Conservation (phyloP, 768 basidiomycete species). For the Leucocoprinus sp. region DNA sequence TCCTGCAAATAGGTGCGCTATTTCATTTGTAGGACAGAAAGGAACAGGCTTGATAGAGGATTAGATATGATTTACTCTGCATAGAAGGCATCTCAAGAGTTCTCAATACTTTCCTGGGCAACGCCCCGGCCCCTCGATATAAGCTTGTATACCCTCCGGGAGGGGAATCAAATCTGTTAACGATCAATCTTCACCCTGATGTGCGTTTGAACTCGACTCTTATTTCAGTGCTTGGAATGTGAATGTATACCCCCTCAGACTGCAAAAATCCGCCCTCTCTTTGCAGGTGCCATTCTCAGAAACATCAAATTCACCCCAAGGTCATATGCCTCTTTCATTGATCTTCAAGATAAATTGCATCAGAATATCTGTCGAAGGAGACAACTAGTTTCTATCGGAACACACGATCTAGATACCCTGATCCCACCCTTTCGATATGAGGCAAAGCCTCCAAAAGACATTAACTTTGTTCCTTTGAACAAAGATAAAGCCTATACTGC, state of each 20-base stretch:
- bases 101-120: constrained; percentile 73
- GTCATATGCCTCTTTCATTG: constrained; percentile 95
- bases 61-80: constrained; percentile 93
- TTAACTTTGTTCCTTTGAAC: constrained; percentile 85
- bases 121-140: constrained; percentile 61
- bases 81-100: constrained; percentile 92
- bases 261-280: constrained; percentile 77
- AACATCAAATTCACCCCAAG: constrained; percentile 81
- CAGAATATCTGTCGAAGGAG: constrained; percentile 89
- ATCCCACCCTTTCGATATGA: constrained; percentile 84
- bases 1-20: constrained; percentile 84
- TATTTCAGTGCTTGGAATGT: not conserved
- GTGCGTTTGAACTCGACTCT: constrained; percentile 31
- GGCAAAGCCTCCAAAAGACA: constrained; percentile 72
- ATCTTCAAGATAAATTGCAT: constrained; percentile 98
- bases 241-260: constrained; percentile 44
- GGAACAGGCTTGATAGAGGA: constrained; percentile 8
- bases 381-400: constrained; percentile 92
- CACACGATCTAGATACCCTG: constrained; percentile 91
- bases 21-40: not conserved
- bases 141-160: constrained; percentile 64
- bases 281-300: constrained; percentile 86
- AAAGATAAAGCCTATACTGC: constrained; percentile 77
- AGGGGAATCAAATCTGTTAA: constrained; percentile 57
- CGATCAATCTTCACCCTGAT: constrained; percentile 63